Evolutionary conservation across 345 rosid genomes (phyloP).

Genomic region (Syzygium oleosum): DNA sequence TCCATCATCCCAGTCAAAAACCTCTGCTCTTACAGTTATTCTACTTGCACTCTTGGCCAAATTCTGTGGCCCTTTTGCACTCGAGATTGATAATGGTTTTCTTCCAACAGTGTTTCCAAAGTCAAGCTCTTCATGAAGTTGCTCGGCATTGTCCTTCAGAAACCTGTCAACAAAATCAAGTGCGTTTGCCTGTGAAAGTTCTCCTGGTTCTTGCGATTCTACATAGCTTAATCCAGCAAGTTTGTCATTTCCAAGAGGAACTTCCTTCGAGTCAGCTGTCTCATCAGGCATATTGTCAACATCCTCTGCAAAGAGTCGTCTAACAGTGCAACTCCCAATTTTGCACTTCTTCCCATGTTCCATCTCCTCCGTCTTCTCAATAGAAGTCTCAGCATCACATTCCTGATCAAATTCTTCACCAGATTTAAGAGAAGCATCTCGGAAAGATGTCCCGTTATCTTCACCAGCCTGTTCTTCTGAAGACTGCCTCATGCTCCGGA

Average conservation of each 20-base stretch:
- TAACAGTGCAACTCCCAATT: slow-evolving; percentile 29
- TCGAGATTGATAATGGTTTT: slow-evolving; percentile 21
- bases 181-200: slow-evolving; percentile 61
- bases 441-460: slow-evolving; percentile 5
- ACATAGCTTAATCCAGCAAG: slow-evolving; percentile 61
- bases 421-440: slow-evolving; percentile 1
- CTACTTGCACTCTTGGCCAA: slow-evolving; percentile 55
- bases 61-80: slow-evolving; percentile 53
- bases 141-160: slow-evolving; percentile 38
- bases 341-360: slow-evolving; percentile 5
- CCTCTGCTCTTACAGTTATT: slow-evolving; percentile 15
- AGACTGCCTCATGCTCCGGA: slow-evolving; percentile 13
- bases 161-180: slow-evolving; percentile 66
- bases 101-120: slow-evolving; percentile 26
- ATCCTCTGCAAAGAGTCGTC: slow-evolving; percentile 55
- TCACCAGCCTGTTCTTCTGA: slow-evolving; percentile 19
- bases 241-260: slow-evolving; percentile 17
- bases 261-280: slow-evolving; percentile 17
- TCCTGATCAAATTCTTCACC: slow-evolving; percentile 19
- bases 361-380: neutral
- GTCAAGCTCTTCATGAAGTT: slow-evolving; percentile 33
- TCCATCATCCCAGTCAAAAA: slow-evolving; percentile 76
- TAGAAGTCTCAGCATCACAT: neutral
- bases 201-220: slow-evolving; percentile 89
- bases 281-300: slow-evolving; percentile 7